Evolutionary conservation across 1,284 basidiomycete genomes (phyloP), one percentile per base, ranked within the genome.

Genomic region (Volvariella volvacea): DNA sequence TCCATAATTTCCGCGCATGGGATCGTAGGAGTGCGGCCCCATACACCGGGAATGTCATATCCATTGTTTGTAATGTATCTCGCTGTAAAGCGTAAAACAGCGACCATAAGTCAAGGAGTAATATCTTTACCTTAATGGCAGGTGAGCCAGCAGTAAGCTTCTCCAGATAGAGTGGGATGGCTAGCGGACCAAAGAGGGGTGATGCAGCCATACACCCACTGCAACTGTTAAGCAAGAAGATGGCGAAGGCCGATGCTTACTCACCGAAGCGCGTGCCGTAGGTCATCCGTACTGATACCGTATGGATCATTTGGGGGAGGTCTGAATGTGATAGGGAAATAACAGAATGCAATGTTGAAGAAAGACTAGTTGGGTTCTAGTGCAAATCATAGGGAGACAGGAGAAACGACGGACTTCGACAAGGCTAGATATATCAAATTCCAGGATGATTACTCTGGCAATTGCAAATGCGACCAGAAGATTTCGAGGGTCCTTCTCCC

Each of bases 401-500:
- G 20, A 28, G 9, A 40, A 38, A 17, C 36, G 7, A 55, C 76
- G 51, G 56, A 92, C 92, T 66, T 97, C 92, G 20, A 92, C 69
- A 55, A 80, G 71, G 36, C 74, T 64, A 36, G 74, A 64, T 46
- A 91, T 78, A 50, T 95, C 83, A 57, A 98, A 98, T 54, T 97
- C 92, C 30, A 91, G 78, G 4, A 95, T 64, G 20, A 99, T 75
- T 2, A 93, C 86, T 16, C 81, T 76, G 47, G 82, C 86, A 47
- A 99, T 88, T 10, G 87, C 83, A 62, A 99, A 99, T 3, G 90
- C 86, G 6, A 95, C 62, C 52, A 97, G 74, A 4, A 99, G 73
- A 64, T 99, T 99, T 21, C 96, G 76, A 19, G 96, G 96, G 62
- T 99, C 96, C 60, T 99, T 99, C 65, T 99, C 96, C 19, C 94